Base-by-base conservation (phyloP, 2,329 filamentous ascomycete genomes). In the Nigrospora oryzae region DNA sequence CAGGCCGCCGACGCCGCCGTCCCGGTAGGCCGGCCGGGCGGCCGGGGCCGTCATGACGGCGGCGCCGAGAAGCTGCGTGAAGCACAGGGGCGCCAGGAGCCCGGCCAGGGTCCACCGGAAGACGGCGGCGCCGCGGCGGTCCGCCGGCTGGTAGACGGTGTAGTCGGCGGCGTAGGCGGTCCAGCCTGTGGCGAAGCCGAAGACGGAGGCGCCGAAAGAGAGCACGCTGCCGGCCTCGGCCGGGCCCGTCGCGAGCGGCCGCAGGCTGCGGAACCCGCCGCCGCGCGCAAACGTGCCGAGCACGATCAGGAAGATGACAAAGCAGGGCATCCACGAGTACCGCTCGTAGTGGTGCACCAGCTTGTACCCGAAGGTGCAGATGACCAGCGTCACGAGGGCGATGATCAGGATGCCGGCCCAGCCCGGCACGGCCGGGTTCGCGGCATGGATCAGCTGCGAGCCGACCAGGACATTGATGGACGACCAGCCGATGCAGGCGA, bases 401-500 rank as follows among this genome's bases (percentile, higher is more conserved):
- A 90, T 86, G 50, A 90, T 76, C 35, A 91, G 64, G 49, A 93
- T 84, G 16, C 86, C 86, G 1, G 84, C 86, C 57, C 72, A 84
- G 38, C 85, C 84, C 7, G 84, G 84, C 51, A 90, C 79, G 38
- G 63, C 19, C 16, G 13, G 58, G 58, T 88, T 89, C 38, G 91
- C 81, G 1, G 86, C 83, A 46, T 87, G 74, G 53, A 93, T 73
- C 7, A 91, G 74, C 60, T 91, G 83, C 0, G 85, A 84, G 15
- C 86, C 87, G 14, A 91, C 85, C 50, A 93, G 89, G 44, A 79
- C 77, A 57, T 93, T 91, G 52, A 89, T 81, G 0, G 82, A 74
- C 5, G 82, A 83, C 81, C 87, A 91, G 41, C 86, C 86, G 5
- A 89, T 61, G 56, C 81, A 87, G 30, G 83, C 80, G 14, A 87